Percentiles rank a stretch among this genome's conserved stretches.
Conservation (phyloP, 2,329 filamentous ascomycete genomes). For the Talaromyces sp. region DNA sequence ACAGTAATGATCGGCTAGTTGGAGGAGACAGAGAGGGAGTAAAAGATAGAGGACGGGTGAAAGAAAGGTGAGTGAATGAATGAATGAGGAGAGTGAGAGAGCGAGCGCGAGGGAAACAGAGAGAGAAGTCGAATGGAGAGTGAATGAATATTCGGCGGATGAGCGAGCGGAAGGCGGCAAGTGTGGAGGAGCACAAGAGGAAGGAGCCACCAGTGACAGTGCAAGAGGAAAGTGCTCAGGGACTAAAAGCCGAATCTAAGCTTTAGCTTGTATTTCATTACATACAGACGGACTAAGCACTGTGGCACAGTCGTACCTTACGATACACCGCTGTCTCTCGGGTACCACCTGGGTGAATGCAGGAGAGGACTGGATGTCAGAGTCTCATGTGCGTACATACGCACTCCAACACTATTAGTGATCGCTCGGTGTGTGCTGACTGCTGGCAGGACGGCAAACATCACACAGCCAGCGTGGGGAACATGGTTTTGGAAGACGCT, state of each 20-base stretch:
- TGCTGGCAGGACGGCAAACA: not conserved
- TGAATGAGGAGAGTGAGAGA: slow-evolving; percentile 8
- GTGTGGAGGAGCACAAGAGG: slow-evolving; percentile 5
- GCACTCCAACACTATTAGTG: not conserved
- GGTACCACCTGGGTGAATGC: not conserved
- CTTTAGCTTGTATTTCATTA: not conserved
- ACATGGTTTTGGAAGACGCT: not conserved
- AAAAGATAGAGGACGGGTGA: slow-evolving; percentile 22
- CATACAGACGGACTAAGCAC: not conserved
- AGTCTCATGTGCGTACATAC: not conserved
- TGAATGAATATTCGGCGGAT: slow-evolving; percentile 17
- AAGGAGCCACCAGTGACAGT: slow-evolving; percentile 6
- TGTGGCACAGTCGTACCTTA: not conserved
- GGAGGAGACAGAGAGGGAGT: slow-evolving; percentile 16
- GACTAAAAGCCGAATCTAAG: not conserved
- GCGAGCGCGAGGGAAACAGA: not conserved
- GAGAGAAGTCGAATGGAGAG: slow-evolving; percentile 15
- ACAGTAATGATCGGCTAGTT: slow-evolving; percentile 16
- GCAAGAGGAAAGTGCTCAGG: slow-evolving; percentile 1
- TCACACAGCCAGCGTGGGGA: not conserved
- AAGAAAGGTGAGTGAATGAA: slow-evolving; percentile 18
- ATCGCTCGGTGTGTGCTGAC: not conserved
- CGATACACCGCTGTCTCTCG: not conserved
- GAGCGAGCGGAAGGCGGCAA: slow-evolving; percentile 7
- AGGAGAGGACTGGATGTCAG: not conserved